phyloP scores from a whole-genome alignment of 2,329 filamentous ascomycete genomes.

The Colletotrichum scovillei region DNA sequence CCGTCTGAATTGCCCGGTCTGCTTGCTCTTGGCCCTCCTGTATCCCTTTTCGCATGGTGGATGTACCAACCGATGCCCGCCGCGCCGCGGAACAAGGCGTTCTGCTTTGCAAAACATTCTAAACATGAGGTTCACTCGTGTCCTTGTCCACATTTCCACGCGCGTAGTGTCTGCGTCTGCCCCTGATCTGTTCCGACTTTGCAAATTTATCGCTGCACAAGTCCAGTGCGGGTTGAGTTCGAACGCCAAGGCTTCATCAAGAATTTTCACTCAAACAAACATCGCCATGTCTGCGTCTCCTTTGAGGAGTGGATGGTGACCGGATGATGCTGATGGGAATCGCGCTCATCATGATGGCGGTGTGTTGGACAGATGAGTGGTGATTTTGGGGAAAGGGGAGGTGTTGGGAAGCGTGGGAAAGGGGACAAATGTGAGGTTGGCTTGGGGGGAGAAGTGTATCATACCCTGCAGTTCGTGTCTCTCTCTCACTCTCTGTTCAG shows the following conservation, averaged over 20 bases:
- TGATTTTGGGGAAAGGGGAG: background rate
- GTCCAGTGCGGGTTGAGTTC: slow-evolving; percentile 30
- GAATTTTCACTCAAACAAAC: slow-evolving; percentile 36
- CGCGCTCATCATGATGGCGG: slow-evolving; percentile 2
- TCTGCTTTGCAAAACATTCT: slow-evolving; percentile 35
- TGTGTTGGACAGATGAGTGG: background rate
- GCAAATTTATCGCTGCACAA: slow-evolving; percentile 36
- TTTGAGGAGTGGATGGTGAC: slow-evolving; percentile 8
- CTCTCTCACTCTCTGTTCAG: background rate
- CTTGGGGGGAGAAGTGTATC: slow-evolving; percentile 32
- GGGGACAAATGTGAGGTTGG: slow-evolving; percentile 23
- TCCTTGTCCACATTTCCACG: slow-evolving; percentile 36
- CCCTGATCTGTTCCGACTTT: slow-evolving; percentile 32
- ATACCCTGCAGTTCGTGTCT: slow-evolving; percentile 35
- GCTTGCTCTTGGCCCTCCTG: slow-evolving; percentile 16
- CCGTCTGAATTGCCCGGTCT: slow-evolving; percentile 15
- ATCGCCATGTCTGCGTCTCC: slow-evolving; percentile 29
- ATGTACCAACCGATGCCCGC: slow-evolving; percentile 18
- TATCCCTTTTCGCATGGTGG: background rate
- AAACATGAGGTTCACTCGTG: slow-evolving; percentile 36
- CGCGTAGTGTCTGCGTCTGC: slow-evolving; percentile 23
- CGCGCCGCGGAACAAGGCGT: slow-evolving; percentile 32
- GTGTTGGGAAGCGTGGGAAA: background rate
- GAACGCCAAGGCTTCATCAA: slow-evolving; percentile 31
- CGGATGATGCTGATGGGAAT: slow-evolving; percentile 10